These are phyloP conservation scores for Kodamaea fungicola DNA, from an alignment of 1,139 yeast genomes.

Conservation along the genomic window DNA sequence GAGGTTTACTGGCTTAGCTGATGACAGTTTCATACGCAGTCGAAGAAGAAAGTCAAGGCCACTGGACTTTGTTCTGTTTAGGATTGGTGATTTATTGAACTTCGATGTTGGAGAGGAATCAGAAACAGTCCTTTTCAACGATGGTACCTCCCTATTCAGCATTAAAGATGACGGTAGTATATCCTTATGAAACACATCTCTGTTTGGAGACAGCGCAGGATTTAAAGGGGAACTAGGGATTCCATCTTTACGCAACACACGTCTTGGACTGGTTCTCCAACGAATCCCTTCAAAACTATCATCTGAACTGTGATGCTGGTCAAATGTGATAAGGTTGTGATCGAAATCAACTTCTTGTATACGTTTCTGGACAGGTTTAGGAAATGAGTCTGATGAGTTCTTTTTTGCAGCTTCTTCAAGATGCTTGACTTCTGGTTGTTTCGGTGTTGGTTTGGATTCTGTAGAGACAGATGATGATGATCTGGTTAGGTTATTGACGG, in stretches of 20 bases:
- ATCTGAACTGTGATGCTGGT: slow-evolving; percentile 36
- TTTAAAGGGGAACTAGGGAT: slow-evolving; percentile 39
- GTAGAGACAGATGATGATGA: neutral
- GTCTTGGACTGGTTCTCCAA: slow-evolving; percentile 37
- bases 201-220: neutral
- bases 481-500: slow-evolving; percentile 25
- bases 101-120: slow-evolving; percentile 20
- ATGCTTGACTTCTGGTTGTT: neutral
- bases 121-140: slow-evolving; percentile 23
- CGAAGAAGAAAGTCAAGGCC: slow-evolving; percentile 18
- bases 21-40: slow-evolving; percentile 5
- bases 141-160: slow-evolving; percentile 16
- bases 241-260: slow-evolving; percentile 8
- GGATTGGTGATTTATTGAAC: slow-evolving; percentile 17
- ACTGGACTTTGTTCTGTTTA: slow-evolving; percentile 29
- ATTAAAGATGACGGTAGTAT: slow-evolving; percentile 11
- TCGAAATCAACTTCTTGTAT: slow-evolving; percentile 1
- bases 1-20: slow-evolving; percentile 11
- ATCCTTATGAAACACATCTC: slow-evolving; percentile 6
- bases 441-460: neutral
- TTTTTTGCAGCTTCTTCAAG: neutral
- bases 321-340: slow-evolving; percentile 8
- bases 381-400: neutral
- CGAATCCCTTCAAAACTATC: slow-evolving; percentile 46
- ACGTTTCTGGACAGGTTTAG: neutral